Evolutionary conservation across 345 rosid species (phyloP), one percentile per base, ranked within the genome.

Genomic region (Turritis glabra): DNA sequence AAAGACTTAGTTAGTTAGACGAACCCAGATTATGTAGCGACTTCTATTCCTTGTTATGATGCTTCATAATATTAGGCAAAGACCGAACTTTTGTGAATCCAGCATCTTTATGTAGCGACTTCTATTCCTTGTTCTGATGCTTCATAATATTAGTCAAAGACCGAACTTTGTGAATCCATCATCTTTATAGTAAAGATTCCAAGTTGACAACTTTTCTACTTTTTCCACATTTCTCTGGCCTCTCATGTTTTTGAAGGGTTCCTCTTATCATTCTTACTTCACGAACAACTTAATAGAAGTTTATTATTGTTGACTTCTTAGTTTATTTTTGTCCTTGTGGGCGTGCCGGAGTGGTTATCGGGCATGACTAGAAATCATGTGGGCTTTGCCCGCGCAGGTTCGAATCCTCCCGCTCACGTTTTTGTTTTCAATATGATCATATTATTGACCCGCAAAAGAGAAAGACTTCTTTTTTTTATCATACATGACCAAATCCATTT

Each of bases 351-450:
- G 70, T 76, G 79, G 75, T 83, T 86, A 84, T 91, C 85, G 85
- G 89, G 90, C 91, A 85, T 85, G 88, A 87, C 86, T 92, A 85
- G 89, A 88, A 92, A 86, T 87, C 91, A 86, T 85, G 89, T 90
- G 92, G 91, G 91, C 91, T 90, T 22, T 79, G 85, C 88, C 89
- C 96, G 87, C 89, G 85, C 90, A 83, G 88, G 91, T 84, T 88
- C 82, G 91, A 82, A 85, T 89, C 85, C 86, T 83, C 86, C 86
- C 59, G 76, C 19, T 77, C 43, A 63, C 53, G 60, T 8, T 53
- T 8, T 12, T 41, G 10, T 11, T 61, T 14, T 9, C 5, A 2
- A 11, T 52, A 18, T 52, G 51, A 23, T 52, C 32, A 29, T 29
- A 23, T 22, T 9, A 30, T 21, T 8, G 17, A 33, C 10, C 14